Evolutionary conservation across 352 stramenopile genomes (phyloP), one percentile per base, ranked within the genome.

Genomic region (Globisporangium sylvaticum): DNA sequence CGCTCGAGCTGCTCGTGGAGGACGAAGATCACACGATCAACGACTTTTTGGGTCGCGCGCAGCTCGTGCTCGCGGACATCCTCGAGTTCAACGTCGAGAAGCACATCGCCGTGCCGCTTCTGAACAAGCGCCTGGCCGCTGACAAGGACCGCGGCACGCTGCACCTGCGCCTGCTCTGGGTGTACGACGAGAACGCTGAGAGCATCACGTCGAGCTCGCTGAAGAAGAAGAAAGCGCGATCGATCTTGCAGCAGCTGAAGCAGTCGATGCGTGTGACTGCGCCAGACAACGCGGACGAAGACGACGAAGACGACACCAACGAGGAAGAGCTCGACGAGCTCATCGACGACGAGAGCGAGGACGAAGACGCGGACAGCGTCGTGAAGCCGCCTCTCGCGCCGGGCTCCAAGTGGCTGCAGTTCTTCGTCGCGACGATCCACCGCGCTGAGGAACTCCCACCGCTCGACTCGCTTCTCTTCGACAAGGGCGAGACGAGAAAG

Each of bases 11-110:
- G 57, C 58, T 87, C 18, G 78, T 84, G 22, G 84, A 91, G 50
- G 84, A 91, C 54, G 78, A 87, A 53, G 84, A 92, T 64, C 76
- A 69, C 39, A 84, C 81, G n/a, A 74, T 84, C 52, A 91, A 92
- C 68, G 84, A 92, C 70, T 85, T 92, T 60, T 56, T 92, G 7
- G 82, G 84, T 14, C 77, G 80, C 31, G 82, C 80, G 27, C 72
- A 90, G 44, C 34, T 88, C 55, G 66, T 87, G 27, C 69, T 87
- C 8, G 71, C 72, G 1, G 80, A 90, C 56, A 66, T 83, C 5
- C 12, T 91, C 4, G 67, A 79, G 29, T 69, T 77, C 0, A 65
- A 83, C 27, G 74, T 79, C 24, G 83, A 92, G 69, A 79, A 74
- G 58, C 65, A 67, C 29, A 55, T 88, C n/a, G 72, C 72, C 3